Evolutionary conservation across 257 asterid genomes (phyloP).

Genomic region (Verbascum thapsus): DNA sequence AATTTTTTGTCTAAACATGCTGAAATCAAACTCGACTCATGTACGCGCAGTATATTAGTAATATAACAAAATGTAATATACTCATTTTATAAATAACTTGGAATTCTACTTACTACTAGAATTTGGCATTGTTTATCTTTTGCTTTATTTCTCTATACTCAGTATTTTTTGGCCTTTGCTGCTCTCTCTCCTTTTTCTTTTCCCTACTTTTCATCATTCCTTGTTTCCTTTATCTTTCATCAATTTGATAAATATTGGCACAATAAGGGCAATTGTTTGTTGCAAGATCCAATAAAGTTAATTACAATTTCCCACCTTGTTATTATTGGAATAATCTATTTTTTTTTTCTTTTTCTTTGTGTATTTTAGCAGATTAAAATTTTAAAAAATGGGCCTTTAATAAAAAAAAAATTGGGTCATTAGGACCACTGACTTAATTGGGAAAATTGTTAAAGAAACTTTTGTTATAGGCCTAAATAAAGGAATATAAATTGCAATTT

Average conservation of each 20-base stretch:
- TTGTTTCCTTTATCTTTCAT: constrained; percentile 63
- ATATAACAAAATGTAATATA: too few species aligned
- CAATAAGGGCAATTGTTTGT: constrained; percentile 31
- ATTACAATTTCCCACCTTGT: constrained; percentile 43
- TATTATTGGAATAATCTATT: constrained; percentile 32
- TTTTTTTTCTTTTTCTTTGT: not conserved
- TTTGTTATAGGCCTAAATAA: not conserved
- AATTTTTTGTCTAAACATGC: too few species aligned
- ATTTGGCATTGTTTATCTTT: not conserved
- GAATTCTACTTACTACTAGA: too few species aligned
- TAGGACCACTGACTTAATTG: constrained; percentile 30
- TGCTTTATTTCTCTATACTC: constrained; percentile 25
- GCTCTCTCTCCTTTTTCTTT: constrained; percentile 41
- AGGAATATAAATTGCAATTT: too few species aligned
- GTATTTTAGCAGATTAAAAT: constrained; percentile 15
- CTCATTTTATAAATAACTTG: too few species aligned
- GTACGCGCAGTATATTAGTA: too few species aligned
- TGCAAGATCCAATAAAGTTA: constrained; percentile 77
- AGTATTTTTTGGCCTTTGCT: constrained; percentile 35
- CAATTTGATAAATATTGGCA: constrained; percentile 32
- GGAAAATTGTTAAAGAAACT: constrained; percentile 8
- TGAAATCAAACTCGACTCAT: too few species aligned
- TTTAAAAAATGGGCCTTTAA: too few species aligned
- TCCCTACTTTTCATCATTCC: constrained; percentile 69
- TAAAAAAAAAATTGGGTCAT: too few species aligned